Conservation (phyloP, 2,329 filamentous ascomycete genomes). For the Xylariaceae sp. region DNA sequence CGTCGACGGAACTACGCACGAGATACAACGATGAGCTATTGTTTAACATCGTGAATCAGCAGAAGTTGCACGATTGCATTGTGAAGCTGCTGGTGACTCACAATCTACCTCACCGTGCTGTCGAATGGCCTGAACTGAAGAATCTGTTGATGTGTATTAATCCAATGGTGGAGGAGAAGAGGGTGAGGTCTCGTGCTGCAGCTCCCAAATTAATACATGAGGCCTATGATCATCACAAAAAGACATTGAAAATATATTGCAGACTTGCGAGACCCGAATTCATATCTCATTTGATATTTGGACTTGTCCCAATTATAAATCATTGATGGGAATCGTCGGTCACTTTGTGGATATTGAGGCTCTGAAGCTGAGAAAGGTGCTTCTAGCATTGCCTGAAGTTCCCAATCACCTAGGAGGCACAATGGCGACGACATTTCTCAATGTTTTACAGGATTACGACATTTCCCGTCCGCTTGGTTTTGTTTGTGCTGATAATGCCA, state of each 20-base stretch:
- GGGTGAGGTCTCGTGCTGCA: not conserved
- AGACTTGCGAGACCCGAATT: not conserved
- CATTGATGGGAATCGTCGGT: not conserved
- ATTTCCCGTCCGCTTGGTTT: not conserved
- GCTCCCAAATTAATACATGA: not conserved
- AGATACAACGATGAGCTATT: not conserved
- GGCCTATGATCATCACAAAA: not conserved
- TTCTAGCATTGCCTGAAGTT: not conserved
- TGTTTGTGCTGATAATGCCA: not conserved
- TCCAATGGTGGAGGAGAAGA: not conserved
- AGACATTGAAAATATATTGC: not conserved
- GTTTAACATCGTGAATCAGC: not conserved
- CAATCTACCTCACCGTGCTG: not conserved
- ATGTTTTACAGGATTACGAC: not conserved
- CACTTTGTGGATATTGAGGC: not conserved
- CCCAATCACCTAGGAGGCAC: not conserved
- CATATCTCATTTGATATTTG: not conserved
- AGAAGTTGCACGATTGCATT: not conserved
- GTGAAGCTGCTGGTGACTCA: not conserved
- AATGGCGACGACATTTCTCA: not conserved
- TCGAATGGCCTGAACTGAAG: not conserved
- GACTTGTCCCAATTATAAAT: not conserved
- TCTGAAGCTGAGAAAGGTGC: not conserved
- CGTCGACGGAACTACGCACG: not conserved
- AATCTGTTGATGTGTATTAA: not conserved